Conservation (phyloP, 768 basidiomycete genomes). For the Suillus luteus region DNA sequence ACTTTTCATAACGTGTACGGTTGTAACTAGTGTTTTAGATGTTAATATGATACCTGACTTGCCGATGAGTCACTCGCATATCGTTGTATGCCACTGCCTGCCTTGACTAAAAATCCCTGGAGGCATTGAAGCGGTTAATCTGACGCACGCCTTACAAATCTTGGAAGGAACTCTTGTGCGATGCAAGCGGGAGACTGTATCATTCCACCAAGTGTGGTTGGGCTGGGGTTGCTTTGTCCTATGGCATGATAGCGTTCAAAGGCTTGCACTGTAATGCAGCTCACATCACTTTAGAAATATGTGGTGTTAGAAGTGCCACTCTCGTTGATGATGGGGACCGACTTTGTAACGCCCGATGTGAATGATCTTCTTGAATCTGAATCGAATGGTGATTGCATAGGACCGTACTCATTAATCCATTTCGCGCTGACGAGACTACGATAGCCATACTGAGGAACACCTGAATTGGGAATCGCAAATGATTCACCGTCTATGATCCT, state of each 20-base stretch:
- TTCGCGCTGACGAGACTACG: no score
- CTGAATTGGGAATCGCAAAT: background rate
- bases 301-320: background rate
- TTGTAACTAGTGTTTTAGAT: background rate
- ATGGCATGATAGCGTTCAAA: background rate
- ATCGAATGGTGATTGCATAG: no score
- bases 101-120: background rate
- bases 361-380: no score
- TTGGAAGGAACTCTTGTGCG: background rate
- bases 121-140: background rate
- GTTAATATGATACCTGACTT: background rate
- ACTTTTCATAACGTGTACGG: background rate
- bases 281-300: background rate
- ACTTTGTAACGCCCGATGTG: no score
- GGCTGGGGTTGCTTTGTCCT: no score
- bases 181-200: background rate
- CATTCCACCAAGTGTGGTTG: background rate
- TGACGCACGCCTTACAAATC: background rate
- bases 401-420: no score
- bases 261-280: background rate
- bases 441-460: background rate
- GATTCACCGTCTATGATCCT: background rate
- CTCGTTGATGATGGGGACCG: no score
- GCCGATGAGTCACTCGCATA: background rate
- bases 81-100: background rate